Percentiles rank a stretch among this genome's conserved stretches.
phyloP scores from a whole-genome alignment of 495 filamentous ascomycete genomes.

The Tuber brumale region DNA sequence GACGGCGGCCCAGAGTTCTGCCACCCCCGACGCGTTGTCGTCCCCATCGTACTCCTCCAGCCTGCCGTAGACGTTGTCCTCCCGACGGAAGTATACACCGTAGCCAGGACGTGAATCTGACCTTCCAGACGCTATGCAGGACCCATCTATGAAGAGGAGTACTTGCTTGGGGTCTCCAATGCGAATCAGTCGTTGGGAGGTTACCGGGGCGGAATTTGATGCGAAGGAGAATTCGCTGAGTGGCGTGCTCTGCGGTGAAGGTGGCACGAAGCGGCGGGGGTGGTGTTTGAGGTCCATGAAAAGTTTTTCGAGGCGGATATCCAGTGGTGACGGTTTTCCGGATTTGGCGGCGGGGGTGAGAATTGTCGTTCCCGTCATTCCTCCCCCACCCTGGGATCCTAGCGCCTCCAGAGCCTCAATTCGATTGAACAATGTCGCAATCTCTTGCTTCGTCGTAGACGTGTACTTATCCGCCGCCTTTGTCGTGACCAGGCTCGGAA shows the following conservation, averaged over 20 bases:
- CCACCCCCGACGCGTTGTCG: background rate
- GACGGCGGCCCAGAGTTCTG: background rate
- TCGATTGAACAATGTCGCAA: background rate
- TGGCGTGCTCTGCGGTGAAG: slow-evolving; percentile 6
- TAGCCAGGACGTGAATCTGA: background rate
- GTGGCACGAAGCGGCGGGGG: slow-evolving; percentile 10
- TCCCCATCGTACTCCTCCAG: background rate
- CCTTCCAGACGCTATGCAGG: background rate
- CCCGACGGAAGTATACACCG: slow-evolving; percentile 8
- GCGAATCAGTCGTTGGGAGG: slow-evolving; percentile 2
- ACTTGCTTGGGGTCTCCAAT: slow-evolving; percentile 10
- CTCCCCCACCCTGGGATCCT: background rate
- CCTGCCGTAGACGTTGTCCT: slow-evolving; percentile 5
- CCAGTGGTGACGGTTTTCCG: background rate
- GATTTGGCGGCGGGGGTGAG: background rate
- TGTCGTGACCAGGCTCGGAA: background rate
- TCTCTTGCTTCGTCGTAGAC: background rate
- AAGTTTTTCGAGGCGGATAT: background rate
- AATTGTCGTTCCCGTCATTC: background rate
- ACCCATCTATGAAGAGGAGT: slow-evolving; percentile 11
- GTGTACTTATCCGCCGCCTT: background rate
- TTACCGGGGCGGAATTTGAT: background rate
- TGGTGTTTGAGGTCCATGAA: slow-evolving; percentile 1
- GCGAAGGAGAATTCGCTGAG: background rate
- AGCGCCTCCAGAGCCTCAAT: background rate